phyloP scores from a whole-genome alignment of 345 rosid genomes.

The Firmiana major region DNA sequence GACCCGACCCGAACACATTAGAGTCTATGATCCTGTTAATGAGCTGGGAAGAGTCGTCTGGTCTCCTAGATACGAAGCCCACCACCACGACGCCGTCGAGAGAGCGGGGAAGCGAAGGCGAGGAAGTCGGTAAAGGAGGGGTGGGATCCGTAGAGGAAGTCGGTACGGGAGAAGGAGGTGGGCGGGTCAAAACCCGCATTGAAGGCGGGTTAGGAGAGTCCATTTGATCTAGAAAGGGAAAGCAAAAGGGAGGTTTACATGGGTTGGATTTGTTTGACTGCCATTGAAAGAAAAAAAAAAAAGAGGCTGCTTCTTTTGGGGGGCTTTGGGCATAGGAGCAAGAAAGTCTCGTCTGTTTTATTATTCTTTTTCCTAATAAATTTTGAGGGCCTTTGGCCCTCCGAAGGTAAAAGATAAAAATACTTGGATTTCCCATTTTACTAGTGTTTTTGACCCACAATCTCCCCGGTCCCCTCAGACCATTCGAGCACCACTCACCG shows the following conservation, averaged over 20 bases:
- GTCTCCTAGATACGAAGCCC: conserved; percentile 57
- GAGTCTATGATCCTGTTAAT: conserved; percentile 62
- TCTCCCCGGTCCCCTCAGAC: background rate
- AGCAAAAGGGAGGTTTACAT: background rate
- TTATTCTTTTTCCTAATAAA: background rate
- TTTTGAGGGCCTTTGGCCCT: too few species aligned
- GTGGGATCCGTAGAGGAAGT: conserved; percentile 27
- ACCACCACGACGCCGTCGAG: conserved; percentile 60
- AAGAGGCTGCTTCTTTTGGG: background rate
- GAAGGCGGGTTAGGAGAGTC: conserved; percentile 44
- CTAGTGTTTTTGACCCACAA: background rate
- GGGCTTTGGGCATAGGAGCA: background rate
- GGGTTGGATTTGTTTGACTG: conserved; percentile 8
- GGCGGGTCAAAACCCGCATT: conserved; percentile 75
- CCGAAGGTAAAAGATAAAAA: background rate
- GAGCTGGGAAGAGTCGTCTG: conserved; percentile 55
- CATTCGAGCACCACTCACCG: background rate
- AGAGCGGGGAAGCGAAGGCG: conserved; percentile 30
- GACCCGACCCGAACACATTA: conserved; percentile 67
- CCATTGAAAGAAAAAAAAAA: background rate
- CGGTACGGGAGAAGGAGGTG: conserved; percentile 28
- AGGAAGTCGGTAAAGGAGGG: conserved; percentile 15
- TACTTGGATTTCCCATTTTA: background rate
- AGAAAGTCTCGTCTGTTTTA: background rate
- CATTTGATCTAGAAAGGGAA: conserved; percentile 22